Conservation (phyloP, 139 green algal species). For the Picochlorum sp. region DNA sequence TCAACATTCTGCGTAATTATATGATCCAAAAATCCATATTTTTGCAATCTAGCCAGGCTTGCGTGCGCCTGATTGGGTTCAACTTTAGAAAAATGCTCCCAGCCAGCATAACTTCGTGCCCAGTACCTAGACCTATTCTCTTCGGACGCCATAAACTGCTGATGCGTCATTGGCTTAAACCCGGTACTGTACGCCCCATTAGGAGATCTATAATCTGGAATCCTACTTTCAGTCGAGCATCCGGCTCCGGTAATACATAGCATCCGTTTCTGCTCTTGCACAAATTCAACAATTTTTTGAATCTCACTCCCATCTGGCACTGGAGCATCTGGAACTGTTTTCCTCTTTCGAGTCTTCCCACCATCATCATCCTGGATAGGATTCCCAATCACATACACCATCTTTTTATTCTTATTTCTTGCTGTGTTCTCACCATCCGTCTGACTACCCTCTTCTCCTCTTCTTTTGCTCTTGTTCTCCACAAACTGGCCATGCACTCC, state of each 20-base stretch:
- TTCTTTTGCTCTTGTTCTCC: no score
- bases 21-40: slow-evolving; percentile 14
- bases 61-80: slow-evolving; percentile 61
- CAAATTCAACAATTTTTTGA: no score
- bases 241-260: slow-evolving; percentile 40
- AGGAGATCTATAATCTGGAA: slow-evolving; percentile 86
- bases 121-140: slow-evolving; percentile 69
- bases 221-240: slow-evolving; percentile 53
- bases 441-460: no score
- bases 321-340: no score
- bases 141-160: slow-evolving; percentile 65
- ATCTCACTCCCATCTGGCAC: no score
- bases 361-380: no score
- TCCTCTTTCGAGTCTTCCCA: no score
- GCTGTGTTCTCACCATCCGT: no score
- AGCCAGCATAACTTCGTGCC: slow-evolving; percentile 77
- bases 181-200: slow-evolving; percentile 79
- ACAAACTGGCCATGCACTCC: no score
- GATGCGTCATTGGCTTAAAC: slow-evolving; percentile 89
- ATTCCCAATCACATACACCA: no score
- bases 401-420: no score
- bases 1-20: slow-evolving; percentile 97
- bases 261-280: neutral
- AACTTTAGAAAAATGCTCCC: slow-evolving; percentile 54
- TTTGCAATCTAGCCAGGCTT: slow-evolving; percentile 50